Base-by-base conservation (phyloP, 73 alveolate genomes). In the Symbiodinium pilosum region DNA sequence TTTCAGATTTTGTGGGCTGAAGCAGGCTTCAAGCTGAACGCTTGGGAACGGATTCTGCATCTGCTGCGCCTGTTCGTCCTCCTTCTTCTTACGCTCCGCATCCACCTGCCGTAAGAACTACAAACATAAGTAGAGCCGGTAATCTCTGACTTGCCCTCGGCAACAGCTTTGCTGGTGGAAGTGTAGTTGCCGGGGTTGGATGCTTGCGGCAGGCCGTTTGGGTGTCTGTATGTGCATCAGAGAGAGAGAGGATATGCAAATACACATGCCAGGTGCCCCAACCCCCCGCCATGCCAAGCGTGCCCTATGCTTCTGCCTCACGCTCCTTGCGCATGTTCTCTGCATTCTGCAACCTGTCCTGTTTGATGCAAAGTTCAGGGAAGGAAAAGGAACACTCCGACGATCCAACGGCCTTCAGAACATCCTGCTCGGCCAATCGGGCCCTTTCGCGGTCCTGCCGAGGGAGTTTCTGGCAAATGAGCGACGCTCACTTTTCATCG, bases 301-400 rank as follows among this genome's bases (percentile, higher is more conserved):
- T 4, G 38, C 81, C 81, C 81, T 14, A 6, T 39, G 12, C 41
- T 26, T 21, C 16, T 30, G 68, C 96, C 96, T 91, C 96, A 4
- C 75, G 43, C 75, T 91, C 96, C 96, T 91, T 91, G 43, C 96
- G 96, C 96, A 91, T 91, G 87, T 91, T 30, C 77, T 91, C 96
- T 6, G 96, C 96, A 30, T 91, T 91, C 88, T 68, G 75, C 43
- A 69, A 75, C 47, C 96, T 40, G 21, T 91, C 96, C 96, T 91
- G 77, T 34, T 26, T 18, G 81, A 38, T 28, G 81, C 12, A 24
- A 20, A 14, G 81, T 38, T 26, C 38, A 26, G 81, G 30, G 40
- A 9, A 28, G 20, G 12, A 16, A 3, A 12, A 4, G 1, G 41
- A 38, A n/a, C n/a, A n/a, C n/a, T 34, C 81, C 20, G 20, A 28